phyloP scores from a whole-genome alignment of 1,284 basidiomycete genomes.

The Mycena citricolor region DNA sequence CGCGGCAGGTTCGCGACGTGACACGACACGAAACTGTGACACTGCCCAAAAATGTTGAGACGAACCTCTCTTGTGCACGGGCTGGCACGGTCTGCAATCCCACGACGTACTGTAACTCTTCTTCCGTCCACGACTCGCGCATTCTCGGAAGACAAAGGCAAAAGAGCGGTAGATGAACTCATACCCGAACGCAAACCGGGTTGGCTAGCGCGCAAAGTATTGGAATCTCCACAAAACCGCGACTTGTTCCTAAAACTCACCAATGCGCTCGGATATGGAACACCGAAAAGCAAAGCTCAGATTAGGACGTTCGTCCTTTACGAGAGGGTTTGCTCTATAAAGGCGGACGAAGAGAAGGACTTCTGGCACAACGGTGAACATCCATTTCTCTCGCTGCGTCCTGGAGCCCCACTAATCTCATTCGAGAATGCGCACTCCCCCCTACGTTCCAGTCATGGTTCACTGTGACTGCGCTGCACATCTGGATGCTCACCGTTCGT shows the following conservation, averaged over 20 bases:
- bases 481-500: slow-evolving; percentile 89
- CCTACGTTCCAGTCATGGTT: slow-evolving; percentile 98
- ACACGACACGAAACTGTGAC: too few relatives aligned
- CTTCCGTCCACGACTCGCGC: too few relatives aligned
- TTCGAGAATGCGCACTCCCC: slow-evolving; percentile 82
- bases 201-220: slow-evolving; percentile 63
- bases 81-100: too few relatives aligned
- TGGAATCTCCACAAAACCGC: slow-evolving; percentile 49
- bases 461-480: slow-evolving; percentile 90
- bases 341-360: slow-evolving; percentile 56
- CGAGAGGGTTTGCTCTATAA: slow-evolving; percentile 52
- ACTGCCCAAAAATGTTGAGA: too few relatives aligned
- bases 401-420: slow-evolving; percentile 2
- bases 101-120: too few relatives aligned
- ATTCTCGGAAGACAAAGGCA: too few relatives aligned
- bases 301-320: slow-evolving; percentile 59
- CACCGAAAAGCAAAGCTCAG: slow-evolving; percentile 60
- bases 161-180: slow-evolving; percentile 8
- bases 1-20: too few relatives aligned
- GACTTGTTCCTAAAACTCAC: slow-evolving; percentile 52
- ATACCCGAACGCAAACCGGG: slow-evolving; percentile 26
- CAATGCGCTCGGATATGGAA: slow-evolving; percentile 59
- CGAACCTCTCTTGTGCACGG: too few relatives aligned
- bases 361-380: slow-evolving; percentile 70
- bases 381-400: slow-evolving; percentile 1